Evolutionary conservation across 1,284 basidiomycete species (phyloP).

Genomic region (Leccinum solheimii): DNA sequence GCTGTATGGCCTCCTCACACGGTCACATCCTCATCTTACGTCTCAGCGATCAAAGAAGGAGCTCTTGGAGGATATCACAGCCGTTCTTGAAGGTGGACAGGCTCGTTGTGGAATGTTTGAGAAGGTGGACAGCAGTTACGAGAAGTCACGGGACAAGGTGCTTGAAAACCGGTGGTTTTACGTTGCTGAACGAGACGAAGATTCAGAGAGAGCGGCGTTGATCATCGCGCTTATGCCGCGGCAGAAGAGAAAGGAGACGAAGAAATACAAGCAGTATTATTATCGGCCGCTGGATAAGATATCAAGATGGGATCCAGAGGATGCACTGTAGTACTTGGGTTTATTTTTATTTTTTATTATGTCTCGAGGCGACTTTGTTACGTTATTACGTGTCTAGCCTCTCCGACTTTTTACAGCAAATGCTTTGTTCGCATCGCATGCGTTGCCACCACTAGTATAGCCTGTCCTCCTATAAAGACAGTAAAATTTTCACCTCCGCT

Average conservation of each 20-base stretch:
- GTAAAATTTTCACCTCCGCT: neutral
- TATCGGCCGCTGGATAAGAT: conserved; percentile 66
- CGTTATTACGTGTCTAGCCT: conserved; percentile 3
- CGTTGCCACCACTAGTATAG: neutral
- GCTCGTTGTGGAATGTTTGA: conserved; percentile 62
- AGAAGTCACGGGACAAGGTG: conserved; percentile 45
- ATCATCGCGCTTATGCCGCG: conserved; percentile 72
- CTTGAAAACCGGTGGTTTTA: conserved; percentile 77
- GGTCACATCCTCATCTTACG: conserved; percentile 53
- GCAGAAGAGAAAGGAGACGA: conserved; percentile 70
- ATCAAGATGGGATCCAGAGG: conserved; percentile 64
- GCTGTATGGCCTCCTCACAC: conserved; percentile 53
- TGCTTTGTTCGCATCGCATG: neutral
- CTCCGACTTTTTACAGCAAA: neutral
- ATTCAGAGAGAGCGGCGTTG: conserved; percentile 64
- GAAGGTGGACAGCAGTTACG: conserved; percentile 64
- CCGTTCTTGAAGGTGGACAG: conserved; percentile 52
- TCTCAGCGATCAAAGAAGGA: conserved; percentile 42
- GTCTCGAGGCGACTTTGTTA: conserved; percentile 25
- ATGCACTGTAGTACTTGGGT: conserved; percentile 37
- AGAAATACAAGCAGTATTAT: conserved; percentile 81
- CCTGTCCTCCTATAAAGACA: conserved; percentile 22
- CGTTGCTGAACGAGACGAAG: conserved; percentile 66
- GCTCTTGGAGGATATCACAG: conserved; percentile 50
- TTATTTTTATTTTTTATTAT: neutral